Base-by-base conservation (phyloP, 495 filamentous ascomycete genomes). In the Aspergillus biplanus region DNA sequence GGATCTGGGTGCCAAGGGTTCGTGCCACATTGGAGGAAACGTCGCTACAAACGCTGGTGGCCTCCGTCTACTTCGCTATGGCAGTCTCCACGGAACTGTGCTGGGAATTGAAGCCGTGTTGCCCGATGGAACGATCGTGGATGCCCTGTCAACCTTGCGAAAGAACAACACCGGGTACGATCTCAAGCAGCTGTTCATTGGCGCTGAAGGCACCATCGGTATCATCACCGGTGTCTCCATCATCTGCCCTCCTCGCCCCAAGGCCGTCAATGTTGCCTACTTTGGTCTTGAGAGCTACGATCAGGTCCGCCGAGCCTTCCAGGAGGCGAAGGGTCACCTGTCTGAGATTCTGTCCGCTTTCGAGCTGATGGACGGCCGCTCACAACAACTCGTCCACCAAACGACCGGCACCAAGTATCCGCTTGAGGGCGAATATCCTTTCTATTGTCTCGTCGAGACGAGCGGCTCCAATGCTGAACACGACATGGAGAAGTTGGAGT, bases 121-220 rank as follows among this genome's bases (percentile, higher is more conserved):
- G 35, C 90, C 95, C 7, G 91, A 98, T 69, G 95, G 95, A 35
- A 96, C 92, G 12, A 85, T 99, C 59, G 82, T 99, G 13, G 89
- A 99, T 64, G 90, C 97, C 59, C 85, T 99, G 31, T 90, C 85
- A 58, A 91, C 82, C 57, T 78, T 98, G 44, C 88, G 96, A 55
- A 99, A 99, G 81, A 98, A 99, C 82, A 99, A 99, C 78, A 99
- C 90, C 58, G 95, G 95, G 27, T 98, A 97, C 74, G 95, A 98
- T 71, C 78, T 99, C 48, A 99, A 99, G 82, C 95, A 99, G 76
- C 85, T 99, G 27, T 97, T 98, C 74, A 96, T 99, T 65, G 95
- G 95, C 21, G 87, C 87, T 27, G 95, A 99, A 73, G 95, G 95
- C 21, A 98, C 95, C 7, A 89, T 99, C 62, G 95, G 95, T 52